phyloP scores from a whole-genome alignment of 331 rosid genomes.

The Acacia concinna region DNA sequence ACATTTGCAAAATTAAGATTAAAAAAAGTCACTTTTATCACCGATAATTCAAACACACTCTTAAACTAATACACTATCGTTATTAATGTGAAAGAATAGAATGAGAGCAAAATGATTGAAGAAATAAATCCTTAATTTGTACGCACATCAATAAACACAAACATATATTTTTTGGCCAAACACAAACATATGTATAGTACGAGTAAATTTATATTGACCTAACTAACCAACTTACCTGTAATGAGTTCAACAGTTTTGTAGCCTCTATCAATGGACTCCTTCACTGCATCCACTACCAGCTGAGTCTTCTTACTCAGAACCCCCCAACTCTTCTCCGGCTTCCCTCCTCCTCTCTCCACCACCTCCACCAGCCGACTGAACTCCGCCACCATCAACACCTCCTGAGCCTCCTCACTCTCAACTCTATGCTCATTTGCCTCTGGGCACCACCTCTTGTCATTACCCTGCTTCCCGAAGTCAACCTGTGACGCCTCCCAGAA shows the following conservation, averaged over 20 bases:
- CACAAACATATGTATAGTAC: neutral
- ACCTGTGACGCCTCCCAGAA: neutral
- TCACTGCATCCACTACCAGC: slow-evolving; percentile 9
- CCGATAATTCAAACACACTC: neutral
- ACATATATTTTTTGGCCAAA: too few relatives aligned
- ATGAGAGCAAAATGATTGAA: neutral
- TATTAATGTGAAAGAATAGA: neutral
- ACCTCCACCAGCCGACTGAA: neutral
- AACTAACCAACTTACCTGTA: neutral
- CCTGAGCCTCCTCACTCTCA: neutral
- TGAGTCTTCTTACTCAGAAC: slow-evolving; percentile 3
- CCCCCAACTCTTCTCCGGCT: neutral
- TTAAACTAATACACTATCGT: neutral
- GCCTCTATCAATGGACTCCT: neutral
- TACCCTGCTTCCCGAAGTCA: neutral
- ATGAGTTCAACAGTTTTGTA: neutral
- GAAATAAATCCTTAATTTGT: neutral
- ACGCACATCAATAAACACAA: neutral
- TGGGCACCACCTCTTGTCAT: neutral
- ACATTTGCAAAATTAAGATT: too few relatives aligned
- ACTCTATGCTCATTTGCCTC: neutral
- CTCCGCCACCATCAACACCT: slow-evolving; percentile 11
- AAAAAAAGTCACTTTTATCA: too few relatives aligned
- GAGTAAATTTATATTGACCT: too few relatives aligned
- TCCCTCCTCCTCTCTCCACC: neutral